Conservation (phyloP, 1,284 basidiomycete genomes). For the Coniferiporia sulphurascens region DNA sequence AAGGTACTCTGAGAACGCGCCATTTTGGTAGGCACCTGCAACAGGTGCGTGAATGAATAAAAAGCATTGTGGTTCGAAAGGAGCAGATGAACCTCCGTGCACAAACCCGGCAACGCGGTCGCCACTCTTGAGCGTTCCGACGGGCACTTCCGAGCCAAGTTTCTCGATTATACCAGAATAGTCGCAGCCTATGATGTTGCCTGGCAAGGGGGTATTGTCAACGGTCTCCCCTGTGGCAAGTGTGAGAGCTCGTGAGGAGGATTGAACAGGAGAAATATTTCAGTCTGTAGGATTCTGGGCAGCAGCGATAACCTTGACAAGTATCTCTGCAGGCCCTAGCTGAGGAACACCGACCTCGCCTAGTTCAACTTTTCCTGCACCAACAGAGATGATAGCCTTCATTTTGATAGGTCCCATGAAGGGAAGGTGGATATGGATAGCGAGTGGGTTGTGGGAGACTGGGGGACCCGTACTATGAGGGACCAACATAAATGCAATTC, state of each 20-base stretch:
- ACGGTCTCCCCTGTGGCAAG: conserved; percentile 3
- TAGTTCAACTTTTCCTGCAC: conserved; percentile 14
- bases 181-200: conserved; percentile 37
- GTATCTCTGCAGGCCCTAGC: conserved; percentile 26
- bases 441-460: too few relatives aligned
- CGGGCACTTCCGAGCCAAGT: conserved; percentile 29
- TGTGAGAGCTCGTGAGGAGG: not conserved
- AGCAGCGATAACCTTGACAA: conserved; percentile 28
- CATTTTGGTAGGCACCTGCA: conserved; percentile 2
- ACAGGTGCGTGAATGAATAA: conserved; percentile 20
- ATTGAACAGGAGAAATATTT: conserved; percentile 6
- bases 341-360: conserved; percentile 23
- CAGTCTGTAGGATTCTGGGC: conserved; percentile 32
- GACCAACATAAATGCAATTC: too few relatives aligned
- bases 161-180: conserved; percentile 38
- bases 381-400: too few relatives aligned
- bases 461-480: too few relatives aligned
- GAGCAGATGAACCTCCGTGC: conserved; percentile 30
- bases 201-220: not conserved
- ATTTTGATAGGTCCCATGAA: too few relatives aligned
- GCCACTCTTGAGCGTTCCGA: conserved; percentile 31
- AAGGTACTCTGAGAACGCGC: conserved; percentile 18
- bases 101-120: conserved; percentile 42
- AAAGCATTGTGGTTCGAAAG: not conserved
- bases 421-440: too few relatives aligned